Evolutionary conservation across 768 basidiomycete species (phyloP).

Genomic region (Tricholoma saponaceum): DNA sequence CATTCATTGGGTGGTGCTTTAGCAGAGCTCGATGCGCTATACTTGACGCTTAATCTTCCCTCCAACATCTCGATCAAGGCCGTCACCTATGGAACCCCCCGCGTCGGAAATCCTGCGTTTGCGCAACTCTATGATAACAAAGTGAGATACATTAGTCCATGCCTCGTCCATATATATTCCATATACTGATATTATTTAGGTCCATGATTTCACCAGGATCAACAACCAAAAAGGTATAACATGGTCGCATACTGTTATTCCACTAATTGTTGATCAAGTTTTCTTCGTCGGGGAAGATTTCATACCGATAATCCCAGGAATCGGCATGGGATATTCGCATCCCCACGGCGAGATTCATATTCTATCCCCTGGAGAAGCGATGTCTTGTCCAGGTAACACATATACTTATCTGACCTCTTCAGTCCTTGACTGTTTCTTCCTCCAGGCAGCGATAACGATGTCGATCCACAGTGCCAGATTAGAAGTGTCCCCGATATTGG

Average conservation of each 20-base stretch:
- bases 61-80: conserved; percentile 33
- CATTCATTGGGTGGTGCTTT: conserved; percentile 53
- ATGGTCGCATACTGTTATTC: no score
- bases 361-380: conserved; percentile 30
- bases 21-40: conserved; percentile 47
- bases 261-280: background rate
- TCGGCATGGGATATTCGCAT: conserved; percentile 45
- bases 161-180: background rate
- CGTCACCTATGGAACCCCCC: conserved; percentile 47
- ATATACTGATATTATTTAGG: conserved; percentile 12
- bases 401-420: background rate
- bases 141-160: conserved; percentile 18
- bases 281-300: conserved; percentile 24
- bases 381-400: conserved; percentile 31
- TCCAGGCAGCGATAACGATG: conserved; percentile 52
- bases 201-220: conserved; percentile 34
- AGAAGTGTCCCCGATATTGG: conserved; percentile 50
- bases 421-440: background rate
- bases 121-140: conserved; percentile 46
- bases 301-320: conserved; percentile 55
- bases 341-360: conserved; percentile 54
- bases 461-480: conserved; percentile 50
- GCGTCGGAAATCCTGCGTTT: conserved; percentile 49
- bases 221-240: conserved; percentile 32
- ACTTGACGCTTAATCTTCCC: conserved; percentile 45